These are phyloP conservation scores for Brassica carinata DNA, from an alignment of 345 rosid genomes.

Conservation along the genomic window DNA sequence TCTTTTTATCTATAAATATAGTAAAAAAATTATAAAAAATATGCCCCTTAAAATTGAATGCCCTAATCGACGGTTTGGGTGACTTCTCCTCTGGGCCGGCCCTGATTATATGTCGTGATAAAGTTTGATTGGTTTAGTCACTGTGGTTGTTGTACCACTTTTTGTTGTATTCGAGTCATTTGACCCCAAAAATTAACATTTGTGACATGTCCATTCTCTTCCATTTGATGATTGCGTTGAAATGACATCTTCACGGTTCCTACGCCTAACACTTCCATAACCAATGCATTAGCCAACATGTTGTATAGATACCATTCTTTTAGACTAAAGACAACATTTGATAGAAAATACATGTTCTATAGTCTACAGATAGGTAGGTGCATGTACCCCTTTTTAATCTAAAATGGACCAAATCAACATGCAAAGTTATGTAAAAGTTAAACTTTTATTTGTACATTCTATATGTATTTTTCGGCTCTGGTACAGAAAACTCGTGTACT, in stretches of 20 bases:
- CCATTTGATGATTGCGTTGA: slow-evolving; percentile 17
- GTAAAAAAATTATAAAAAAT: no score
- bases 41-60: no score
- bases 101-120: slow-evolving; percentile 1
- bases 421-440: neutral
- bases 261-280: slow-evolving; percentile 22
- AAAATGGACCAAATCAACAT: neutral
- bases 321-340: neutral
- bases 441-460: no score
- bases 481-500: no score
- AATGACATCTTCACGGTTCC: slow-evolving; percentile 5
- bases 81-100: no score
- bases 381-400: neutral
- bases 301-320: neutral
- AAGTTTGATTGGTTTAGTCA: slow-evolving; percentile 27
- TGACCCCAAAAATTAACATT: slow-evolving; percentile 1
- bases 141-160: slow-evolving; percentile 24
- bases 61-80: no score
- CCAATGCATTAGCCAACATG: slow-evolving; percentile 7
- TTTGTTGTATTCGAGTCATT: neutral
- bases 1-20: no score
- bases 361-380: neutral
- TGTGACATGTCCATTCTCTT: neutral
- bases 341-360: no score
- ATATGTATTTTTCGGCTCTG: no score